A percentile compares a stretch with the other conserved stretches of the same genome.
These are phyloP conservation scores for Boletus edulis DNA, from an alignment of 768 basidiomycete genomes.

Conservation along the genomic window DNA sequence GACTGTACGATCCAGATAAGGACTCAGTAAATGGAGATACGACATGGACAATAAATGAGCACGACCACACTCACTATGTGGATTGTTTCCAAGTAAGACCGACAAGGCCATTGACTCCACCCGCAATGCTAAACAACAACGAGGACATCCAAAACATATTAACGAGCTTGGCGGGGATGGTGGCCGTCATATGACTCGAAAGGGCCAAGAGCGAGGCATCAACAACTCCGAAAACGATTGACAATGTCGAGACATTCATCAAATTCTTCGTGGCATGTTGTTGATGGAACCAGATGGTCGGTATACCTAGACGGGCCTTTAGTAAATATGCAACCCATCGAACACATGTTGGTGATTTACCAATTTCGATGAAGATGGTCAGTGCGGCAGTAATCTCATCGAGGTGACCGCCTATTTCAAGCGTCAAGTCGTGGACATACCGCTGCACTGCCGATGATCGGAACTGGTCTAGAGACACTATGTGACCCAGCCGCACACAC, in stretches of 20 bases:
- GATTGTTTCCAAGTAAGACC: slow-evolving; percentile 56
- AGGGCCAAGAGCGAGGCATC: slow-evolving; percentile 48
- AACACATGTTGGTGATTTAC: slow-evolving; percentile 25
- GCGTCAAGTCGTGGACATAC: slow-evolving; percentile 47
- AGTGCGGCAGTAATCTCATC: slow-evolving; percentile 47
- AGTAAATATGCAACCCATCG: neutral
- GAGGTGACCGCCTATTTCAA: slow-evolving; percentile 50
- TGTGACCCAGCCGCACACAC: neutral
- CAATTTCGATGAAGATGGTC: slow-evolving; percentile 50
- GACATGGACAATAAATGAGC: neutral
- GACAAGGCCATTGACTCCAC: slow-evolving; percentile 50
- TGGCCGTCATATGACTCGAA: slow-evolving; percentile 34
- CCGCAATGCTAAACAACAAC: slow-evolving; percentile 49
- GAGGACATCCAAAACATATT: slow-evolving; percentile 56
- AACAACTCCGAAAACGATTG: slow-evolving; percentile 52
- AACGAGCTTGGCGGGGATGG: slow-evolving; percentile 36
- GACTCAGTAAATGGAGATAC: neutral
- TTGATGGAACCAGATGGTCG: slow-evolving; percentile 51
- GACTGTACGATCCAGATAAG: slow-evolving; percentile 22
- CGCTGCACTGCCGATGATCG: slow-evolving; percentile 48
- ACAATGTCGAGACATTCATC: slow-evolving; percentile 51
- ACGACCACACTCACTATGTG: slow-evolving; percentile 40
- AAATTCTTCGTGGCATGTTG: slow-evolving; percentile 47
- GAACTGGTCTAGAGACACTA: slow-evolving; percentile 41
- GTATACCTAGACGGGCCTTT: slow-evolving; percentile 37